Evolutionary conservation across 305 asterid genomes (phyloP).

Genomic region (Fraxinus paxiana): DNA sequence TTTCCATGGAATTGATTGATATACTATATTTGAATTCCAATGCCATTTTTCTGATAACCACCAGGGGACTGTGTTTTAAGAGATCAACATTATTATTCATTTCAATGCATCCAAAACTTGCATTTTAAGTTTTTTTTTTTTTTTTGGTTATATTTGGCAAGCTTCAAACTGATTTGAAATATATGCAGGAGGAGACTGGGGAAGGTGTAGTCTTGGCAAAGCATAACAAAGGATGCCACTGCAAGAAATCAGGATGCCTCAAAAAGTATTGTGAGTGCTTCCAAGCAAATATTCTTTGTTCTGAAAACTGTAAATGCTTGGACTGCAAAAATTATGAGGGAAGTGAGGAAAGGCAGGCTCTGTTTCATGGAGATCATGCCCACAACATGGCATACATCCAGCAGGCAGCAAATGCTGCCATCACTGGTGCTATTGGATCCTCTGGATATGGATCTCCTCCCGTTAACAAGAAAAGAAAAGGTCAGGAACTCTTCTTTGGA

Average conservation of each 20-base stretch:
- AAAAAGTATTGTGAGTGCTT: slow-evolving; percentile 38
- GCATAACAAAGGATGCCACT: slow-evolving; percentile 34
- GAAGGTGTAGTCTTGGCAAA: slow-evolving; percentile 14
- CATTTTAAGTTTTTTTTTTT: background rate
- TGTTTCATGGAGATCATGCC: slow-evolving; percentile 27
- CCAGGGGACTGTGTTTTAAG: background rate
- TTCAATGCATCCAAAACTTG: background rate
- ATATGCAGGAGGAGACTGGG: slow-evolving; percentile 15
- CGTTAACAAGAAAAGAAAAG: slow-evolving; percentile 24
- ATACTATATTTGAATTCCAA: background rate
- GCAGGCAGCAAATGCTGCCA: slow-evolving; percentile 36
- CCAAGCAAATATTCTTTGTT: slow-evolving; percentile 29
- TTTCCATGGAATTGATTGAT: background rate
- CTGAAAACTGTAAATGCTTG: slow-evolving; percentile 26
- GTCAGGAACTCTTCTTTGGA: slow-evolving; percentile 17
- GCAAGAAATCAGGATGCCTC: slow-evolving; percentile 35
- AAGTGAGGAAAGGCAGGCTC: slow-evolving; percentile 33
- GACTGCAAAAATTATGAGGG: slow-evolving; percentile 33
- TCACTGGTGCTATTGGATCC: slow-evolving; percentile 34
- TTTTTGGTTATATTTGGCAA: background rate
- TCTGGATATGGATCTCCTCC: slow-evolving; percentile 31
- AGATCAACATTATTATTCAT: background rate
- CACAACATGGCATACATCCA: slow-evolving; percentile 26
- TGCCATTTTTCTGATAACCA: background rate
- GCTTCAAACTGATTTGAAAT: background rate